Percentiles rank a stretch among this genome's conserved stretches.
Conservation (phyloP, 2,329 filamentous ascomycete species). For the Colletotrichum ledebouriae region DNA sequence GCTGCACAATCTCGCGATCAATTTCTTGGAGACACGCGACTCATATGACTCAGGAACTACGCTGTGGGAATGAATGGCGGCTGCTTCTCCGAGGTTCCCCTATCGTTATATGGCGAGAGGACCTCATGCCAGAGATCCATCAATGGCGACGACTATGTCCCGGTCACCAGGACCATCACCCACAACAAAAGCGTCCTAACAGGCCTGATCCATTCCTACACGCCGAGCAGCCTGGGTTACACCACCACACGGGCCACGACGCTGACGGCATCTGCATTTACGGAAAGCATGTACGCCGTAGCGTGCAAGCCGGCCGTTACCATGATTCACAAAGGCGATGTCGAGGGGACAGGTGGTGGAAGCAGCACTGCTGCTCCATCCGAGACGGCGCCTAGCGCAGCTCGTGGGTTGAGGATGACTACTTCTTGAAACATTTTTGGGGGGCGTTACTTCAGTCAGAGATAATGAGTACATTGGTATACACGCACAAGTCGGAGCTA, state of each 20-base stretch:
- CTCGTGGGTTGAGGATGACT: not conserved
- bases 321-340: slow-evolving; percentile 1
- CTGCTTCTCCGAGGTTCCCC: slow-evolving; percentile 13
- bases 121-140: not conserved
- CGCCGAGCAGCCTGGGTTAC: not conserved
- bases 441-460: not conserved
- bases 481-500: not conserved
- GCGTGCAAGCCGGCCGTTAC: slow-evolving; percentile 16
- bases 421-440: not conserved
- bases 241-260: not conserved
- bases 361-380: slow-evolving; percentile 1
- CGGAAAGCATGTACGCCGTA: not conserved
- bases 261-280: accelerated
- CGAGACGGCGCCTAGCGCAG: not conserved
- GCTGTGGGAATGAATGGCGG: slow-evolving; percentile 5
- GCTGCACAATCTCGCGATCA: not conserved
- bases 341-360: not conserved
- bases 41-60: not conserved
- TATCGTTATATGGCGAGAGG: slow-evolving; percentile 11
- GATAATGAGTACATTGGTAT: accelerated
- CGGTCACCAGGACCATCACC: slow-evolving; percentile 14
- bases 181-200: slow-evolving; percentile 21
- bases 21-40: not conserved
- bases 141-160: not conserved
- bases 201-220: not conserved